Conservation (phyloP, 2,329 filamentous ascomycete species). For the Ophiostoma fasciatum region DNA sequence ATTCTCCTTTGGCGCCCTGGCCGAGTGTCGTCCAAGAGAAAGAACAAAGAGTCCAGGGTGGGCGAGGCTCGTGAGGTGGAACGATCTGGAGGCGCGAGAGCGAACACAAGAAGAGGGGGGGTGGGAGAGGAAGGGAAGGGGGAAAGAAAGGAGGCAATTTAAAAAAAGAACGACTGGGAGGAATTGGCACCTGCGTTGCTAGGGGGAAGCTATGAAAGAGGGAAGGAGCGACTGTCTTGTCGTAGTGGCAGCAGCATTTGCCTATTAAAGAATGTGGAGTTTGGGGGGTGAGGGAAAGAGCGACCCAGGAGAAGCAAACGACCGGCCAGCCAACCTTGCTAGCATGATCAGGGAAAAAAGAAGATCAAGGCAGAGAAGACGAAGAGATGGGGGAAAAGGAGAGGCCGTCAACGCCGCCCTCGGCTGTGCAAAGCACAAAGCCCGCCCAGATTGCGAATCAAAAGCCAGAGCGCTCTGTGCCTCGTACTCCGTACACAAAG, state of each 20-base stretch:
- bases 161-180: not conserved
- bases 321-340: not conserved
- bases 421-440: too few relatives aligned
- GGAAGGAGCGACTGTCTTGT: not conserved
- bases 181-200: slow-evolving; percentile 4
- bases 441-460: too few relatives aligned
- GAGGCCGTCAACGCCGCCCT: too few relatives aligned
- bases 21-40: too few relatives aligned
- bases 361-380: too few relatives aligned
- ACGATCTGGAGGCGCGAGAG: not conserved
- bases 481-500: too few relatives aligned
- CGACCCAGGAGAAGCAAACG: not conserved
- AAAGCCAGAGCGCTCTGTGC: too few relatives aligned
- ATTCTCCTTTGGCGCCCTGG: too few relatives aligned
- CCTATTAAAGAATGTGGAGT: slow-evolving; percentile 4
- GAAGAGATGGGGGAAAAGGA: too few relatives aligned
- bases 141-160: not conserved
- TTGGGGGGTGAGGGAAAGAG: not conserved
- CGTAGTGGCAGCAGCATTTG: not conserved
- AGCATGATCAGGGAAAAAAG: too few relatives aligned
- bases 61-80: not conserved
- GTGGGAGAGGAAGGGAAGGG: too few relatives aligned
- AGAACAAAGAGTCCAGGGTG: slow-evolving; percentile 3
- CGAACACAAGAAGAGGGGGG: not conserved
- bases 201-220: slow-evolving; percentile 2